These are phyloP conservation scores for Leucocoprinus leucothites DNA, from an alignment of 768 basidiomycete species.

Conservation along the genomic window DNA sequence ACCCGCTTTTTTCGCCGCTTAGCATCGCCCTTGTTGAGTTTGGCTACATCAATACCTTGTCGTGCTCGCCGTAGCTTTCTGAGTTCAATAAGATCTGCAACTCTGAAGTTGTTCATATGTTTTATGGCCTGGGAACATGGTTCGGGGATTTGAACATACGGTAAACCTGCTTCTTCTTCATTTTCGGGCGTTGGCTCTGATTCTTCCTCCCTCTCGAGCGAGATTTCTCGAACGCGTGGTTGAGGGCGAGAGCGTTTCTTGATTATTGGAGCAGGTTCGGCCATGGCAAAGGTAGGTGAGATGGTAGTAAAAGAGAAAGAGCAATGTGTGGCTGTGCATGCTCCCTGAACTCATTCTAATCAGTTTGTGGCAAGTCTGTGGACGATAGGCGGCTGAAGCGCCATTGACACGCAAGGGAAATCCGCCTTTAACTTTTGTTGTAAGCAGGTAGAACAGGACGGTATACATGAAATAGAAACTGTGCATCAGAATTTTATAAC, in stretches of 20 bases:
- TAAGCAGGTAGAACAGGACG: not conserved
- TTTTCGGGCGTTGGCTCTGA: constrained; percentile 25
- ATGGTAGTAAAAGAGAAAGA: not conserved
- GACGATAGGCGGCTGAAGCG: not conserved
- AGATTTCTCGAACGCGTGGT: constrained; percentile 49
- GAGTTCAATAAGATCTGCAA: constrained; percentile 83
- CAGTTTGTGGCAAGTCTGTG: too few relatives aligned
- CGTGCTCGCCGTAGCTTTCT: constrained; percentile 70
- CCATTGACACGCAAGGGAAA: not conserved
- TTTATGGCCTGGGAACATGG: not conserved
- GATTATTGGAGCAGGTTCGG: constrained; percentile 44
- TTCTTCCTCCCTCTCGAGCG: constrained; percentile 37
- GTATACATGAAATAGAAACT: constrained; percentile 3
- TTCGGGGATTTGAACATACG: constrained; percentile 37
- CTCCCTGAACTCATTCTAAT: not conserved
- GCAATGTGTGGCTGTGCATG: constrained; percentile 14
- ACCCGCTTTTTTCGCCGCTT: constrained; percentile 66
- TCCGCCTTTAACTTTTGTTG: not conserved
- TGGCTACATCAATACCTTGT: constrained; percentile 83
- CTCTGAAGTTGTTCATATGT: constrained; percentile 33
- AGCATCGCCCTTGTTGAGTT: constrained; percentile 79
- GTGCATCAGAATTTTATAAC: constrained; percentile 2
- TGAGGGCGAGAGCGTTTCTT: constrained; percentile 74
- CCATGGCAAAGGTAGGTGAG: constrained; percentile 11
- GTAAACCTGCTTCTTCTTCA: constrained; percentile 43